Evolutionary conservation across 106 monocot genomes (phyloP), one percentile per base, ranked within the genome.

Genomic region (Phalaenopsis equestris): DNA sequence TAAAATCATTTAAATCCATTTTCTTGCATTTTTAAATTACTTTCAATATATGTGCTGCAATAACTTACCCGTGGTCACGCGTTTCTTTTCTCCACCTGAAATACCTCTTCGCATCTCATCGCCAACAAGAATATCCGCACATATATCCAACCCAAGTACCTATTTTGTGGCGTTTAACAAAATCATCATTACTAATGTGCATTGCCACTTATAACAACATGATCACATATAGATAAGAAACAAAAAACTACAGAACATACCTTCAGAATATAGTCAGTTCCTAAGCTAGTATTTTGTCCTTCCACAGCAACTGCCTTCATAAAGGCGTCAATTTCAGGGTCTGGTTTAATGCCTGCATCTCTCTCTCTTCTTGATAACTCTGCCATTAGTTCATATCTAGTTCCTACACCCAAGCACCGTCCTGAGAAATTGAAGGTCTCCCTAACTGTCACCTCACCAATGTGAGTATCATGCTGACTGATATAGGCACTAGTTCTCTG

Each of bases 401-500:
- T 87, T n/a, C 95, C 99, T 11, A 90, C 87, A 41, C 96, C 94
- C 19, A 95, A 80, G 72, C 92, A 99, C 10, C 87, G 77, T 19
- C 85, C 89, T 4, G 99, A 93, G 82, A 99, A 99, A 84, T 93
- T 88, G 3, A 95, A 55, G 1, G 91, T 99, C 81, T 95, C 95
- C 73, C 95, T 81, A 73, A 99, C 99, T 15, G 99, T 95, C 95
- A 99, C 87, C 81, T 99, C 95, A 17, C 85, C 85, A 75, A 80
- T 87, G 81, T 95, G 99, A 65, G 93, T 88, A 77, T 99, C 93
- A 18, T 93, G 79, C 76, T 99, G 99, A 68, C 95, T 87, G 19
- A 99, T 91, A 82, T 99, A 99, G n/a, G 95, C 93, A 67, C 87
- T 85, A 21, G 94, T 95, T 77, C 90, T 88, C 83, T 93, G 86